These are phyloP conservation scores for Suillus spraguei DNA, from an alignment of 768 basidiomycete species.

Conservation along the genomic window DNA sequence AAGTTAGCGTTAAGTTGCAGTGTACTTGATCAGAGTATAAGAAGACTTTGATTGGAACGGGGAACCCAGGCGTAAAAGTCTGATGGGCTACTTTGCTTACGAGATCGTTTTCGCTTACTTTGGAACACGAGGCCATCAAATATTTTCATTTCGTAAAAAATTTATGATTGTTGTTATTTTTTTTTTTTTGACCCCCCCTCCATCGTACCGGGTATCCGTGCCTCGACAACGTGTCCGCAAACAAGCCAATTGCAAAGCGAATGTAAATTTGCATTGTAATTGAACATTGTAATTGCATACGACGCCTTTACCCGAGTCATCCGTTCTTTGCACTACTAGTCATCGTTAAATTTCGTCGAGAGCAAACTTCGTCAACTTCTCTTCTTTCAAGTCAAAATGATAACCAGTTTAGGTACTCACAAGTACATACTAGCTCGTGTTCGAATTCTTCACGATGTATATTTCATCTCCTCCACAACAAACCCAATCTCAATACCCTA, in stretches of 20 bases:
- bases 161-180: neutral
- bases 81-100: constrained; percentile 4
- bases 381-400: constrained; percentile 3
- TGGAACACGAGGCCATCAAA: constrained; percentile 8
- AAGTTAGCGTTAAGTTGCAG: neutral
- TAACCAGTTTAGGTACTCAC: neutral
- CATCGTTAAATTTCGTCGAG: neutral
- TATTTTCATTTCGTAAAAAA: constrained; percentile 2
- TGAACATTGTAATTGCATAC: neutral
- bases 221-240: constrained; percentile 1
- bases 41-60: constrained; percentile 8
- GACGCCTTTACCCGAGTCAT: neutral
- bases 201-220: constrained; percentile 2
- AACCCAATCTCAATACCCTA: constrained; percentile 7
- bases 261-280: neutral
- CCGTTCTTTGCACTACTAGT: neutral
- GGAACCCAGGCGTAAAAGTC: constrained; percentile 1
- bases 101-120: neutral
- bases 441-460: neutral
- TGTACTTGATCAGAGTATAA: constrained; percentile 6
- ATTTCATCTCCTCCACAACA: constrained; percentile 6
- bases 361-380: neutral
- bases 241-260: neutral
- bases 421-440: neutral
- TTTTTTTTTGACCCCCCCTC: neutral